Evolutionary conservation across 805 yeast species (phyloP).

Genomic region (Kodamaea leandrae): DNA sequence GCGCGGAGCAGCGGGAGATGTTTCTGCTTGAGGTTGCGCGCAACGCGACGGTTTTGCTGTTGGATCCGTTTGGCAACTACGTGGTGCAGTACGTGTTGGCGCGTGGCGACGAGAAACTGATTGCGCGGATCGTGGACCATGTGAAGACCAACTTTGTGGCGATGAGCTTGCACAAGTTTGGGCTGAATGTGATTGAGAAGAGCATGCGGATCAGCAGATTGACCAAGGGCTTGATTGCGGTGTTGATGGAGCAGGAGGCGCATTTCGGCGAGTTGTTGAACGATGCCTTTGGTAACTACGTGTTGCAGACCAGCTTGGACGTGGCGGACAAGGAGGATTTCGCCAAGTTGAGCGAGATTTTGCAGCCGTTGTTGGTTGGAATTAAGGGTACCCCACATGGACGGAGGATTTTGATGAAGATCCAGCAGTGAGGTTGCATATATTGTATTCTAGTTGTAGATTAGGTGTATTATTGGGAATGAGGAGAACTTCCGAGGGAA

Average conservation of each 20-base stretch:
- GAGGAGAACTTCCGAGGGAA: too few relatives aligned
- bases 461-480: conserved; percentile 2
- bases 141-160: conserved; percentile 37
- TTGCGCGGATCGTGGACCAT: conserved; percentile 33
- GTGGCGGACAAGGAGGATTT: conserved; percentile 53
- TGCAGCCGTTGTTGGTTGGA: conserved; percentile 73
- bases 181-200: conserved; percentile 45
- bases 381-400: conserved; percentile 94
- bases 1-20: conserved; percentile 61
- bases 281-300: conserved; percentile 61
- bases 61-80: conserved; percentile 96
- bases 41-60: conserved; percentile 64
- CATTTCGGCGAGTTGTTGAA: conserved; percentile 46
- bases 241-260: conserved; percentile 35
- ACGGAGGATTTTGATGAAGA: conserved; percentile 79
- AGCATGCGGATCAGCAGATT: conserved; percentile 47
- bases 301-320: conserved; percentile 56
- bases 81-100: conserved; percentile 89
- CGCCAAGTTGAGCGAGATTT: conserved; percentile 50
- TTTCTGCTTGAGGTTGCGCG: conserved; percentile 67
- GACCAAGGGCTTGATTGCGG: conserved; percentile 44
- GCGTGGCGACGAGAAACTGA: conserved; percentile 40
- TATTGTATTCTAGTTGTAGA: conserved; percentile 15
- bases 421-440: background rate
- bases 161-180: conserved; percentile 58